These are phyloP conservation scores for Magnaporthales sp. DNA, from an alignment of 2,329 filamentous ascomycete species.

Conservation along the genomic window DNA sequence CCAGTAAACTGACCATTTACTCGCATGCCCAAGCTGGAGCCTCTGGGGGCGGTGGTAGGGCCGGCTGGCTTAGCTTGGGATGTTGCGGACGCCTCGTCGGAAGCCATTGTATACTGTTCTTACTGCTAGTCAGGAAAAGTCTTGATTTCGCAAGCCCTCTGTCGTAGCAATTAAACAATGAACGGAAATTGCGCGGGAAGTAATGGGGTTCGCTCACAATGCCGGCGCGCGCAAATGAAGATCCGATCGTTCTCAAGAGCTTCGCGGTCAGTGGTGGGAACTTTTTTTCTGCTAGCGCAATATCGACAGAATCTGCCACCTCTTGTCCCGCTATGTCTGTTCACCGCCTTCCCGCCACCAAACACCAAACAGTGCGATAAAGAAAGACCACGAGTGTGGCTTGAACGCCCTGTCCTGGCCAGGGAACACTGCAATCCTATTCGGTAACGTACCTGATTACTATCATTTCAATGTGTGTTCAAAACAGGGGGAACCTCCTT, in stretches of 20 bases:
- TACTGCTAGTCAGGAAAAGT: not conserved
- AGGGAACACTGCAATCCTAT: not conserved
- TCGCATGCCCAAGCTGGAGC: conserved; percentile 53
- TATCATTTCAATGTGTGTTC: not conserved
- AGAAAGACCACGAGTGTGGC: not conserved
- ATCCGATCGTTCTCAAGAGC: not conserved
- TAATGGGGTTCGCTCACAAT: not conserved
- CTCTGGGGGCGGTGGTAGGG: conserved; percentile 24
- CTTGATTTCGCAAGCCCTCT: not conserved
- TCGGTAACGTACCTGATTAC: not conserved
- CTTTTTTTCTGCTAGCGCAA: not conserved
- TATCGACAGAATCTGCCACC: not conserved
- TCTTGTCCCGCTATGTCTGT: not conserved
- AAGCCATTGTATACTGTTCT: conserved; percentile 17
- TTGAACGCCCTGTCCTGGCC: not conserved
- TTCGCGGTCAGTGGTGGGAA: not conserved
- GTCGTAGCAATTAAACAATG: not conserved
- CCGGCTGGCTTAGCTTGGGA: conserved; percentile 21
- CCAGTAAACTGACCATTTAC: conserved; percentile 61
- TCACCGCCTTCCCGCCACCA: not conserved
- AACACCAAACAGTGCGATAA: not conserved
- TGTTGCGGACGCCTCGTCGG: conserved; percentile 21
- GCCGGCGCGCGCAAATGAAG: not conserved
- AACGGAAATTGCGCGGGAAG: not conserved
- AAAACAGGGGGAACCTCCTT: not conserved